These are phyloP conservation scores for Omphalotus guepiniiformis DNA, from an alignment of 768 basidiomycete species.

Conservation along the genomic window DNA sequence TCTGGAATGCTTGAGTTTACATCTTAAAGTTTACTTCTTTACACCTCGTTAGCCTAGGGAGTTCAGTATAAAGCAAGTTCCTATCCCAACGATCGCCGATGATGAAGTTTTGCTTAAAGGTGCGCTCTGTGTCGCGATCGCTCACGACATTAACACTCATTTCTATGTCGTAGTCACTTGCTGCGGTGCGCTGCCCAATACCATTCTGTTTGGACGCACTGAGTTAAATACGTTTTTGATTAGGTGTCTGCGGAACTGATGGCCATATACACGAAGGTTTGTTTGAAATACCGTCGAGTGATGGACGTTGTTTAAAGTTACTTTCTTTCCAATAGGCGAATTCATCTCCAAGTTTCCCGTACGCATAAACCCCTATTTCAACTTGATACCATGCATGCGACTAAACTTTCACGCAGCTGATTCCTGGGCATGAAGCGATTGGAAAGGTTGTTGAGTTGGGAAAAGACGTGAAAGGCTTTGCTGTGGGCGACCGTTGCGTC, in stretches of 20 bases:
- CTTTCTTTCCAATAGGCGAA: slow-evolving; percentile 31
- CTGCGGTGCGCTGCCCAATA: slow-evolving; percentile 31
- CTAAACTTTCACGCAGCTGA: slow-evolving; percentile 36
- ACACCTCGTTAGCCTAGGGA: slow-evolving; percentile 48
- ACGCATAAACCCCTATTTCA: slow-evolving; percentile 3
- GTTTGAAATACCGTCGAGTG: slow-evolving; percentile 6
- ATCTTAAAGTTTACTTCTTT: slow-evolving; percentile 12
- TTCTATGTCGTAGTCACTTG: slow-evolving; percentile 29
- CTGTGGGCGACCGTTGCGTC: slow-evolving; percentile 76
- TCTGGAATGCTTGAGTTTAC: neutral
- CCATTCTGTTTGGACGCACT: too few relatives aligned
- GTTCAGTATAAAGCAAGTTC: slow-evolving; percentile 64
- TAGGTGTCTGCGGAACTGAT: slow-evolving; percentile 61
- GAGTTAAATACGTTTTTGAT: too few relatives aligned
- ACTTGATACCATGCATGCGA: too few relatives aligned
- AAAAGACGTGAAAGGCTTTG: slow-evolving; percentile 74
- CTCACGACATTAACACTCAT: neutral
- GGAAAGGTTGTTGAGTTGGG: slow-evolving; percentile 72
- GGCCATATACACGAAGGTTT: slow-evolving; percentile 57
- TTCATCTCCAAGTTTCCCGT: slow-evolving; percentile 63
- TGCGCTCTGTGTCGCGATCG: slow-evolving; percentile 17
- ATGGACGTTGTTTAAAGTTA: neutral
- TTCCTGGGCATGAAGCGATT: slow-evolving; percentile 74
- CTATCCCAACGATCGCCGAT: slow-evolving; percentile 60
- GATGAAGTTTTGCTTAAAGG: slow-evolving; percentile 78